Percentiles rank a stretch among this genome's conserved stretches.
phyloP scores from a whole-genome alignment of 2,329 filamentous ascomycete genomes.

The Aspergillus sp. region DNA sequence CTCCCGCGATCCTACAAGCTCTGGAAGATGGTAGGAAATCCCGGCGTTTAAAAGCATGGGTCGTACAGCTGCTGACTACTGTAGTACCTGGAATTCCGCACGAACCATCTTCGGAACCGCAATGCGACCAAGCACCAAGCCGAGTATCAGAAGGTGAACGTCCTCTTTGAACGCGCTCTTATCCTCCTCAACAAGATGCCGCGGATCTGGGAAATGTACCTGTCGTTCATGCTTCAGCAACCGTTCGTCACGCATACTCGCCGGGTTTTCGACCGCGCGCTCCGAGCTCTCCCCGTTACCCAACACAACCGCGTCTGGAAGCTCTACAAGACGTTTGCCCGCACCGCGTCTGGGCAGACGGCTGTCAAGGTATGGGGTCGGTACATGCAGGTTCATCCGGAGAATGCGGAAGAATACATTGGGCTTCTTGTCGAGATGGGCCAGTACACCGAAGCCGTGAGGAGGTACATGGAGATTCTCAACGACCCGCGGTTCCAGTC shows the following conservation, averaged over 20 bases:
- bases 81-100: conserved; percentile 76
- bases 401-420: conserved; percentile 91
- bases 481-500: conserved; percentile 86
- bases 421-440: conserved; percentile 73
- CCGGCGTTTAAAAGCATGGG: background rate
- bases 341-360: conserved; percentile 79
- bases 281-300: conserved; percentile 83
- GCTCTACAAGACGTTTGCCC: conserved; percentile 81
- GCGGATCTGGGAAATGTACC: conserved; percentile 94
- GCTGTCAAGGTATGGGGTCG: conserved; percentile 88
- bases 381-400: conserved; percentile 95
- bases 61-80: conserved; percentile 9
- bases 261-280: conserved; percentile 80
- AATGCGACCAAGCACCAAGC: conserved; percentile 70
- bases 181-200: conserved; percentile 98
- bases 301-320: conserved; percentile 96
- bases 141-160: conserved; percentile 89
- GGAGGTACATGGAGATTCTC: conserved; percentile 81
- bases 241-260: conserved; percentile 83
- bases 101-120: conserved; percentile 68
- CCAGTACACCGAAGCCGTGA: conserved; percentile 82
- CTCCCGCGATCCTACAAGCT: conserved; percentile 94
- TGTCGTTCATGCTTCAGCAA: conserved; percentile 80
- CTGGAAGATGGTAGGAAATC: conserved; percentile 71
- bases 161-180: conserved; percentile 83